Evolutionary conservation across 2,329 filamentous ascomycete genomes (phyloP), one percentile per base, ranked within the genome.

Genomic region (Scytalidium lignicola): DNA sequence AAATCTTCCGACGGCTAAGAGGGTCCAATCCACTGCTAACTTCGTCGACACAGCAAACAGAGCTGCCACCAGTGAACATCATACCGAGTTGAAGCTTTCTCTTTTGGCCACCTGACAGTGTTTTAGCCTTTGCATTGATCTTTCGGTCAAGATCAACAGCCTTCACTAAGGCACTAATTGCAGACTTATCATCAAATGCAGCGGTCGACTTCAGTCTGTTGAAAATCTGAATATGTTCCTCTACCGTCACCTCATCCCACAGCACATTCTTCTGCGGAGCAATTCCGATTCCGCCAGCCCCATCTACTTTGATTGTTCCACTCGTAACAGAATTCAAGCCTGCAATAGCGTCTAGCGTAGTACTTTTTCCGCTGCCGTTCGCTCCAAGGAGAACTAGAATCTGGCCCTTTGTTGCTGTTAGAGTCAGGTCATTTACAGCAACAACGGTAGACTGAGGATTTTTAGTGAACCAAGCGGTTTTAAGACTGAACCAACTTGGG

Each of bases 201-300:
- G 70, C 68, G 0, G 79, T 77, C 0, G 85, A 79, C 62, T 96
- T 96, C 44, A 96, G 74, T 42, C 76, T 75, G 64, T 93, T 92
- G 71, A 96, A 96, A 44, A 95, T 88, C 9, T 71, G 70, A 15
- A 96, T 82, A 60, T 96, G 91, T 65, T 96, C 90, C 59, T 83
- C 80, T 0, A 95, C 90, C 0, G 88, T 95, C 48, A 96, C 70
- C 50, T 90, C 85, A 58, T 92, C 86, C 90, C 91, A 96, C 26
- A 96, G 76, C 5, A 96, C 91, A 59, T 96, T 96, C 73, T 92
- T 91, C 65, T 96, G 91, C 0, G 91, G 91, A 49, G 90, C 92
- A 40, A 95, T 83, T 13, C 91, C 91, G 18, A 96, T 76, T 0
- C 88, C 89, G 9, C 88, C 88, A 9, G 82, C 84, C 1, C 84